phyloP scores from a whole-genome alignment of 805 yeast genomes.

The Saturnispora halmiae region DNA sequence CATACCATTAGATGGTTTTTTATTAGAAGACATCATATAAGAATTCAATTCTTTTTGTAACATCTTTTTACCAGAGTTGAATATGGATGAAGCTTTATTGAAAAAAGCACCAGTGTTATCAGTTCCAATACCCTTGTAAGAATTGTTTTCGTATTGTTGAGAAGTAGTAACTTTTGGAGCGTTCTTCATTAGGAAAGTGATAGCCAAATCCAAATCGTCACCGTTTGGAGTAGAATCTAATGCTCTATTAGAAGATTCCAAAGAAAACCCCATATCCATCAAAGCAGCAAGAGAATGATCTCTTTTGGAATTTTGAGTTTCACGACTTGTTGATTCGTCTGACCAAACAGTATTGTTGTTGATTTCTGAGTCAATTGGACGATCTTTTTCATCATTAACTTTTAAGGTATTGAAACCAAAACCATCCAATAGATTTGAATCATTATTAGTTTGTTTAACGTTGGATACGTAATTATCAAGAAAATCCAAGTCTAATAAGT shows the following conservation, averaged over 20 bases:
- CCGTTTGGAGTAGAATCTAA: conserved; percentile 44
- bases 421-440: conserved; percentile 8
- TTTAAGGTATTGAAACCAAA: conserved; percentile 1
- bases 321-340: background rate
- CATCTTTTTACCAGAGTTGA: conserved; percentile 51
- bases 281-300: conserved; percentile 57
- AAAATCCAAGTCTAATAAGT: conserved; percentile 29
- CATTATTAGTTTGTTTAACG: conserved; percentile 2
- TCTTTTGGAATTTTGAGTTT: conserved; percentile 8
- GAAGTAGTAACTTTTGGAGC: conserved; percentile 30
- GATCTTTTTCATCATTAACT: background rate
- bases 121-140: too few relatives aligned
- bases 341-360: too few relatives aligned
- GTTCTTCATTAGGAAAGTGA: conserved; percentile 52
- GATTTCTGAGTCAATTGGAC: background rate
- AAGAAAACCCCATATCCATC: conserved; percentile 71
- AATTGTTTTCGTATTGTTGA: too few relatives aligned
- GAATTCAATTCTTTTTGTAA: conserved; percentile 55
- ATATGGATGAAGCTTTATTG: conserved; percentile 49
- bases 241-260: conserved; percentile 52
- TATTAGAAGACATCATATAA: conserved; percentile 34
- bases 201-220: conserved; percentile 53
- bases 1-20: conserved; percentile 22
- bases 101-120: conserved; percentile 47
- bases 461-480: conserved; percentile 12